Evolutionary conservation across 164 flowering plant genomes (phyloP).

Genomic region (Annona squamosa): DNA sequence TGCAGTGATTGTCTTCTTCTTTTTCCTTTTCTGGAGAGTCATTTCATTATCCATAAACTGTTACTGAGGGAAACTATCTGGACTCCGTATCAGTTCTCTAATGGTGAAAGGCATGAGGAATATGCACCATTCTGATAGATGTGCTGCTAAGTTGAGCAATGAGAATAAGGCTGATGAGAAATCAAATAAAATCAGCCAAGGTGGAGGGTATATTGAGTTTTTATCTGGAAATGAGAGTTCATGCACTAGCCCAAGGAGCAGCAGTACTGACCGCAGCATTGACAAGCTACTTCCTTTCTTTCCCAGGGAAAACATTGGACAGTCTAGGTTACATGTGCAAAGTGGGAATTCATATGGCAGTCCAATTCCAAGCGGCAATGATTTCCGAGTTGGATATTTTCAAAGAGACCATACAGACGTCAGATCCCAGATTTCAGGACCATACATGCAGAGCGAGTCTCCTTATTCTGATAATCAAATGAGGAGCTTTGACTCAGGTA

Average conservation of each 20-base stretch:
- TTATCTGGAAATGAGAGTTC: slow-evolving; percentile 9
- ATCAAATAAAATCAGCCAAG: not conserved
- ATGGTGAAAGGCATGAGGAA: not conserved
- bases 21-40: no score
- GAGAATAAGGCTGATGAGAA: not conserved
- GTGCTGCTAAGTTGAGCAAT: not conserved
- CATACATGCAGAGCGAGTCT: not conserved
- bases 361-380: no score
- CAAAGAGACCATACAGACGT: slow-evolving; percentile 3
- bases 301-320: no score
- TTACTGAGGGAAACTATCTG: not conserved
- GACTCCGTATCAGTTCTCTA: slow-evolving; percentile 4
- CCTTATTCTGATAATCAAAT: slow-evolving; percentile 1
- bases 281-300: not conserved
- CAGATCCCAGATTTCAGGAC: not conserved
- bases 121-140: not conserved
- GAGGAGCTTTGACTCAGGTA: slow-evolving; percentile 3
- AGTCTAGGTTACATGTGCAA: no score
- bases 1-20: no score
- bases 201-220: not conserved
- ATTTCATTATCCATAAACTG: not conserved
- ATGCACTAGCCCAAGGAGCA: slow-evolving; percentile 9
- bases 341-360: no score
- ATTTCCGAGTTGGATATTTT: not conserved
- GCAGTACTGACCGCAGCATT: not conserved